Evolutionary conservation across 768 basidiomycete genomes (phyloP).

Genomic region (Auricularia heimuer): DNA sequence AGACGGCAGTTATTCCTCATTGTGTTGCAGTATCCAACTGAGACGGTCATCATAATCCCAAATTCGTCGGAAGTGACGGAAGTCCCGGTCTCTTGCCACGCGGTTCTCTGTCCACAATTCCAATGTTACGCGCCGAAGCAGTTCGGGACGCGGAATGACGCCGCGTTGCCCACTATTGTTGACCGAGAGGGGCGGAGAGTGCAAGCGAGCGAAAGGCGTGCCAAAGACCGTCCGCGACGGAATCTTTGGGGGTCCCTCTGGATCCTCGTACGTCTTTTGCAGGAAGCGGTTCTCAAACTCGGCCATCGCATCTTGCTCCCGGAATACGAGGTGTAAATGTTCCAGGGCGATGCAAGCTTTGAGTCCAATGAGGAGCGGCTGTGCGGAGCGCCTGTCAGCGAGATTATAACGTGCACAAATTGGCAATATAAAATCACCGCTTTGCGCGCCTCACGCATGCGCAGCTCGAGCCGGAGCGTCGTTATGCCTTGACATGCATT

Average conservation of each 20-base stretch:
- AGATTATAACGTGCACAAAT: neutral
- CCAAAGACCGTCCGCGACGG: neutral
- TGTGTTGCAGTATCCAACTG: too few relatives aligned
- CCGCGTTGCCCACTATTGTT: neutral
- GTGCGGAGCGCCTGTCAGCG: neutral
- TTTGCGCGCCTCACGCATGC: neutral
- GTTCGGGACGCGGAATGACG: neutral
- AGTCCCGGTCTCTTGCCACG: neutral
- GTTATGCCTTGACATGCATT: neutral
- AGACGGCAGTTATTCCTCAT: too few relatives aligned
- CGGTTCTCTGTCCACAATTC: neutral
- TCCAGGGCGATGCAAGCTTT: neutral
- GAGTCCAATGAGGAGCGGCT: neutral
- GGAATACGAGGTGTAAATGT: neutral
- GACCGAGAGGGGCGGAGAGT: neutral
- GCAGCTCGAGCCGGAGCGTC: neutral
- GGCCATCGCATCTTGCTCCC: neutral
- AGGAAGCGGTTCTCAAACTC: conserved; percentile 1
- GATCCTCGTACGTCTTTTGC: neutral
- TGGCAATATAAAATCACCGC: neutral
- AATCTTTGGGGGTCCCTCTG: neutral
- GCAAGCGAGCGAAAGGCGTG: neutral
- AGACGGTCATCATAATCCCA: neutral
- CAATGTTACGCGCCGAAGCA: neutral
- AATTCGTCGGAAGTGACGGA: neutral